These are phyloP conservation scores for Blastobotrys capitulatus DNA, from an alignment of 1,139 yeast genomes.

Conservation along the genomic window DNA sequence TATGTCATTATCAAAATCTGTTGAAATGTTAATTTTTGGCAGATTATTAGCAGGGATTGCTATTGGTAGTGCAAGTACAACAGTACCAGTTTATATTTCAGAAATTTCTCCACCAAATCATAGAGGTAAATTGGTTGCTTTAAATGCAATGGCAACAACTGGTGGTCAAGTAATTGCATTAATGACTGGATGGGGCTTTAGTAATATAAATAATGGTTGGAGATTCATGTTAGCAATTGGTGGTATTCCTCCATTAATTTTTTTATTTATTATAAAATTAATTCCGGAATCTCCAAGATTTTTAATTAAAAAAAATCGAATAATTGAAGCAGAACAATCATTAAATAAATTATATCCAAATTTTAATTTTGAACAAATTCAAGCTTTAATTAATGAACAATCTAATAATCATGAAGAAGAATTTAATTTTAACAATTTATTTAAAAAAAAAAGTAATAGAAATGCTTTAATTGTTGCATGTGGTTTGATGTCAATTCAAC, in stretches of 20 bases:
- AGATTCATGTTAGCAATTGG: conserved; percentile 39
- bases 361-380: conserved; percentile 31
- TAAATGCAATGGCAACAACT: conserved; percentile 41
- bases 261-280: conserved; percentile 35
- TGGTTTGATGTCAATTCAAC: conserved; percentile 69
- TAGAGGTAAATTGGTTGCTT: conserved; percentile 38
- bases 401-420: conserved; percentile 1
- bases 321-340: conserved; percentile 38
- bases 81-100: conserved; percentile 40
- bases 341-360: conserved; percentile 36
- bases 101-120: conserved; percentile 39
- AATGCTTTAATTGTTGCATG: conserved; percentile 64
- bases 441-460: conserved; percentile 40
- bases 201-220: conserved; percentile 36
- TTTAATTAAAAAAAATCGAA: conserved; percentile 39
- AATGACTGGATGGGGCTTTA: conserved; percentile 33
- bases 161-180: conserved; percentile 42
- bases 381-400: conserved; percentile 21
- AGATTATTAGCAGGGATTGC: conserved; percentile 41
- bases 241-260: conserved; percentile 36
- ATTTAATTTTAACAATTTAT: conserved; percentile 9
- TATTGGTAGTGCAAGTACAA: conserved; percentile 41
- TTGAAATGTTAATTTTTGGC: conserved; percentile 32
- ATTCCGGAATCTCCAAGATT: conserved; percentile 61
- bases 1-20: conserved; percentile 34